Evolutionary conservation across 345 rosid genomes (phyloP), one percentile per base, ranked within the genome.

Genomic region (Bretschneidera sinensis): DNA sequence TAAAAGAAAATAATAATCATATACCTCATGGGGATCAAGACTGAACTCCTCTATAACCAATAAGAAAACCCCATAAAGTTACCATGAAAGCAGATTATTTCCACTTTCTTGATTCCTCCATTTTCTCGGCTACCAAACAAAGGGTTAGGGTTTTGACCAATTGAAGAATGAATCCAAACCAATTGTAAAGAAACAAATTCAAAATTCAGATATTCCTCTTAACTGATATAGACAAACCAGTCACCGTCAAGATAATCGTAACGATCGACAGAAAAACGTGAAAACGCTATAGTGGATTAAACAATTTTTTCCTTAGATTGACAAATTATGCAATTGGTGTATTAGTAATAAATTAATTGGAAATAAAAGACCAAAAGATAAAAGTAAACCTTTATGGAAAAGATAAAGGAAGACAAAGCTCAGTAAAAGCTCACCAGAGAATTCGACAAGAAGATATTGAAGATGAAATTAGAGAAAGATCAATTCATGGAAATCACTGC

Each of bases 221-320:
- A 13, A 24, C 54, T 11, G 19, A 19, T 25, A 18, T 17, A 21
- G 20, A 45, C 47, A 21, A 45, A 63, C 47, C 43, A 45, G 47
- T 28, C 53, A 47, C 31, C 28, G 22, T 55, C 60, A 47, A 55
- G 54, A 47, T 33, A 54, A 47, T 25, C 31, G n/a, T 17, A n/a
- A 10, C 19, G 43, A 52, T 63, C 43, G 22, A 63, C 21, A 21
- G 9, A 63, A 21, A 10, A 43, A 43, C 17, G 9, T 2, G 28
- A n/a, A n/a, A n/a, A n/a, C n/a, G n/a, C n/a, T n/a, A n/a, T 18
- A 18, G 14, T 24, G 3, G 43, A 11, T 24, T 0, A 21, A 20
- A 47, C 25, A 20, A 49, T 9, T 11, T 0, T 7, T 16, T n/a
- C n/a, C 2, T 16, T 9, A 21, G 24, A 17, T 47, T n/a, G n/a